Evolutionary conservation across 805 yeast genomes (phyloP), one percentile per base, ranked within the genome.

Genomic region (Wickerhamomyces pijperi): DNA sequence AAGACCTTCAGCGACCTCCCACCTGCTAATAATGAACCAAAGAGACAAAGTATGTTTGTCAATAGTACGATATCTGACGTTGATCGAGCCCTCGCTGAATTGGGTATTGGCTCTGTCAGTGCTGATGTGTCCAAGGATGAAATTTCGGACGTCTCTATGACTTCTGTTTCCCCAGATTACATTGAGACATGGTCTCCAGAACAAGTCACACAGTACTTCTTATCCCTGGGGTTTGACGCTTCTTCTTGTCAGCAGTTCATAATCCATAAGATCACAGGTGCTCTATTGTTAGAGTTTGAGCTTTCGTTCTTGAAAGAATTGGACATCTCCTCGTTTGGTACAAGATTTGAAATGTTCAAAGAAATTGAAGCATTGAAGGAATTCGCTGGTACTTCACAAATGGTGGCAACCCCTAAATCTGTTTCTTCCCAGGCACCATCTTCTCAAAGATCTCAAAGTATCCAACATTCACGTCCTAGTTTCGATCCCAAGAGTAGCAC

Each of bases 291-390:
- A 39, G 94, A 88, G 59, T 68, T 92, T 45, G 97, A 90, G 52
- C 67, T 90, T 44, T 72, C 85, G 1, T 83, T 83, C 51, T 68
- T 92, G 51, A 92, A 90, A 56, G 99, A 92, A 59, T 65, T 92
- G 42, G 98, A 88, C 41, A 90, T 92, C 38, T 70, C 76, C 36
- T 83, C 95, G 4, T 92, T 92, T 63, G 99, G 99, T 20, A 88
- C 96, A 0, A 72, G 99, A 46, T 92, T 87, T 60, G 96, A 88
- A 57, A 75, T 92, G 36, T 79, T 76, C 59, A 87, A 86, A 54
- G 95, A 85, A 55, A 90, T 92, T 50, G 94, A 85, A 56, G 72
- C 76, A 29, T 63, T 82, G 49, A 54, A 61, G 45, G 58, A 58
- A 34, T 36, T 51, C 17, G 46, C 44, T 5, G n/a, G n/a, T 15